A percentile compares a stretch with the other conserved stretches of the same genome.
Evolutionary conservation across 2,329 filamentous ascomycete genomes (phyloP).

Genomic region (Stagonosporopsis vannaccii): DNA sequence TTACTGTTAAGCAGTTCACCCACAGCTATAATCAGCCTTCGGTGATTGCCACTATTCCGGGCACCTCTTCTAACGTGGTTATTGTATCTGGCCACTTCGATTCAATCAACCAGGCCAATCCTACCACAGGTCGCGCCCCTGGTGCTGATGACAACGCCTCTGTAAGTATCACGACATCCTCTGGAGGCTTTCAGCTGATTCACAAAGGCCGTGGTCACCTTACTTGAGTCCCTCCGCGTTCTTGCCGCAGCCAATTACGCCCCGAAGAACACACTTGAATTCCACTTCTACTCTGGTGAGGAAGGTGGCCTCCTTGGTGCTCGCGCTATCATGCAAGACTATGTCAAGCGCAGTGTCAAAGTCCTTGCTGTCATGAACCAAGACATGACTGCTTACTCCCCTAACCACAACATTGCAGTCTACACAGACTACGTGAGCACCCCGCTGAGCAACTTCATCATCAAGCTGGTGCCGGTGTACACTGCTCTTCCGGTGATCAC

Average conservation of each 20-base stretch:
- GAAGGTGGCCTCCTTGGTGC: constrained; percentile 84
- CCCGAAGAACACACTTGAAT: constrained; percentile 84
- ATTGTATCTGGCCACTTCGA: constrained; percentile 91
- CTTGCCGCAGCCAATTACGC: constrained; percentile 74
- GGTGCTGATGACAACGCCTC: constrained; percentile 92
- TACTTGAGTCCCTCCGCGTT: constrained; percentile 83
- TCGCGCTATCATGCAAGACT: constrained; percentile 82
- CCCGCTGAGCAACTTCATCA: constrained; percentile 38
- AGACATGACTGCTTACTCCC: constrained; percentile 82
- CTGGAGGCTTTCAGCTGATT: background rate
- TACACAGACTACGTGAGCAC: constrained; percentile 85
- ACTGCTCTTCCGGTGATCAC: constrained; percentile 73
- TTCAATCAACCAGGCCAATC: constrained; percentile 88
- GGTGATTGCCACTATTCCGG: constrained; percentile 87
- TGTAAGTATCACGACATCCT: constrained; percentile 80
- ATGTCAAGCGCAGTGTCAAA: constrained; percentile 65
- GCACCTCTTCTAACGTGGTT: constrained; percentile 78
- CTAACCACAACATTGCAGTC: constrained; percentile 66
- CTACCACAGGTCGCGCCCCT: constrained; percentile 79
- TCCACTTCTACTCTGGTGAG: constrained; percentile 94
- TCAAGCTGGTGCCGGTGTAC: constrained; percentile 43
- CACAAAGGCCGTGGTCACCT: constrained; percentile 65
- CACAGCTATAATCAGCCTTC: constrained; percentile 91
- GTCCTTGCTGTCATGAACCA: constrained; percentile 96
- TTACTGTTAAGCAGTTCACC: constrained; percentile 72